phyloP scores from a whole-genome alignment of 192 early-diverging fungal genomes.

The Backusella parvicylindrica region DNA sequence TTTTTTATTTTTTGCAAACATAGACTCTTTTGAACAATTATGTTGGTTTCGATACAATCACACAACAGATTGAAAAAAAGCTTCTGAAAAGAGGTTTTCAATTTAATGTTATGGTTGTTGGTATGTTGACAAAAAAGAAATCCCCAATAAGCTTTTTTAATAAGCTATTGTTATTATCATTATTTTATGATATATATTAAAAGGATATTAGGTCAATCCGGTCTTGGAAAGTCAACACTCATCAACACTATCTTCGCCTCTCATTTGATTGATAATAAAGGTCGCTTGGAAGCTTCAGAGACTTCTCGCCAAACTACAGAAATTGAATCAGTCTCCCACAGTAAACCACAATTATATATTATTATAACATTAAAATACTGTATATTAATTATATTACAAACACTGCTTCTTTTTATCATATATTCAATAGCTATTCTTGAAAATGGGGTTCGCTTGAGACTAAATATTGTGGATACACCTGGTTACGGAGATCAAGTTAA shows the following conservation, averaged over 20 bases:
- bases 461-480: conserved; percentile 97
- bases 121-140: conserved; percentile 33
- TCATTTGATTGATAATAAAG: conserved; percentile 91
- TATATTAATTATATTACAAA: neutral
- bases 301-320: conserved; percentile 92
- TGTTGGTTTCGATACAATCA: conserved; percentile 97
- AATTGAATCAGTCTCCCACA: conserved; percentile 87
- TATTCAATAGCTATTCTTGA: conserved; percentile 80
- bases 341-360: conserved; percentile 37
- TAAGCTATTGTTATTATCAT: neutral
- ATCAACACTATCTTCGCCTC: conserved; percentile 97
- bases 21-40: conserved; percentile 77
- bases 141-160: neutral
- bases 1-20: neutral
- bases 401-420: neutral
- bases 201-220: conserved; percentile 73
- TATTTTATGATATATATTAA: neutral
- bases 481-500: conserved; percentile 98
- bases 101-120: conserved; percentile 97
- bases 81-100: conserved; percentile 94
- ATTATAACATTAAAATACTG: neutral
- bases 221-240: conserved; percentile 95
- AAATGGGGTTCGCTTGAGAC: conserved; percentile 87
- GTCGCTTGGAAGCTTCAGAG: conserved; percentile 75
- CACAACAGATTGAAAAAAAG: conserved; percentile 96